Evolutionary conservation across 176 grass and related monocot genomes (phyloP).

Genomic region (Bromus sterilis): DNA sequence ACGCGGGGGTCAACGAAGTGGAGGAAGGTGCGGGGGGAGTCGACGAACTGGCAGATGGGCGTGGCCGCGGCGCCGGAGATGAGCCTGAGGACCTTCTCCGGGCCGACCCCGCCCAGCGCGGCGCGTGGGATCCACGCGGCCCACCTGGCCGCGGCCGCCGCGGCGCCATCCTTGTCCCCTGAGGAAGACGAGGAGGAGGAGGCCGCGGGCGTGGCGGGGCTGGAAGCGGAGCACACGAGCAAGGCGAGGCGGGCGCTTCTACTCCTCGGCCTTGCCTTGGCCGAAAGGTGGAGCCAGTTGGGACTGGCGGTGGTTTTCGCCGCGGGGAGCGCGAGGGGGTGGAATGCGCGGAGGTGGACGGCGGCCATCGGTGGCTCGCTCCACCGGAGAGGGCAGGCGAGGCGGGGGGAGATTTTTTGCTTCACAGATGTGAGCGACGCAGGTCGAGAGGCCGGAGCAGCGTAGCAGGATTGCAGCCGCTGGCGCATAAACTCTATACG

Average conservation of each 20-base stretch:
- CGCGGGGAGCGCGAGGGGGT: background rate
- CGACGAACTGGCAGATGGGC: slow-evolving; percentile 87
- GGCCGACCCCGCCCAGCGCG: slow-evolving; percentile 13
- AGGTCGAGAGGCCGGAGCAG: background rate
- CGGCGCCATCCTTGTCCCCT: background rate
- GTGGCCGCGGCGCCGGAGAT: slow-evolving; percentile 83
- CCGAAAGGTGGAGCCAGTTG: background rate
- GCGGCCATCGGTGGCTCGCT: slow-evolving; percentile 25
- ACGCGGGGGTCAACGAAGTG: slow-evolving; percentile 86
- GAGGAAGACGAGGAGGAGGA: slow-evolving; percentile 2
- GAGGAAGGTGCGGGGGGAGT: slow-evolving; percentile 80
- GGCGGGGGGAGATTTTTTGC: background rate
- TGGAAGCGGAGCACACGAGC: slow-evolving; percentile 34
- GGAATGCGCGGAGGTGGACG: slow-evolving; percentile 18
- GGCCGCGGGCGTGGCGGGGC: background rate
- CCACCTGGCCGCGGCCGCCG: slow-evolving; percentile 27
- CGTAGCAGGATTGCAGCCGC: background rate
- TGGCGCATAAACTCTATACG: background rate
- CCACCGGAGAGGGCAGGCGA: background rate
- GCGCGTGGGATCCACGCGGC: slow-evolving; percentile 65
- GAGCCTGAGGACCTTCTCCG: slow-evolving; percentile 69
- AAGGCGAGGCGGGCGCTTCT: slow-evolving; percentile 12
- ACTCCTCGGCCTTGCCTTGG: background rate
- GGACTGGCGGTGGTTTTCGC: background rate
- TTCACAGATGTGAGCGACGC: background rate